Base-by-base conservation (phyloP, 2,329 filamentous ascomycete species). In the Aspergillus sclerotialis region DNA sequence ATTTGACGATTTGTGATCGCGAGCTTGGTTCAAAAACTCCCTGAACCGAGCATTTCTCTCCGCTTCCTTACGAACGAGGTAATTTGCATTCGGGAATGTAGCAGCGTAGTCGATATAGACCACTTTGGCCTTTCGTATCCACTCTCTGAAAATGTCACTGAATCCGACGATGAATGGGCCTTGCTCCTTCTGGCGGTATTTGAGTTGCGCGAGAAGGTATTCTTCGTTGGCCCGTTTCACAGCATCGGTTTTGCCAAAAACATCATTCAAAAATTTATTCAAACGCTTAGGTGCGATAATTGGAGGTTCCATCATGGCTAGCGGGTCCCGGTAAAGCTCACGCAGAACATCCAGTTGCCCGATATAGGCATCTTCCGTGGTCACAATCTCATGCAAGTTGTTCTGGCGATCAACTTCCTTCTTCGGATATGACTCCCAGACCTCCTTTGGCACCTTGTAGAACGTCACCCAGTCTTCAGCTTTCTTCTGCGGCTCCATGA, bases 61-160 rank as follows among this genome's bases (percentile, higher is more conserved):
- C 1, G 82, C 73, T 62, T 98, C 92, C 54, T 83, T 84, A 34
- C 88, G 82, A 12, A 98, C 78, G 34, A 89, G 69, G 55, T 85
- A 89, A 24, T 80, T 81, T 1, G 92, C 90, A 38, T 82, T 79
- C 1, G 90, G 90, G 48, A 92, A 96, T 0, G 80, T 80, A 1
- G 83, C 81, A 25, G 90, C 90, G 59, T 96, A 98, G 38, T 94
- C 88, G 40, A 95, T 80, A 56, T 96, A 98, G 8, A 86, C 82
- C 2, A 75, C 69, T 59, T 82, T 87, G 19, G 92, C 92, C 61
- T 95, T 96, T 43, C 92, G 78, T 42, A 96, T 94, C 92, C 92
- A 98, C 64, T 98, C 92, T 38, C 92, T 75, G 69, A 98, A 96
- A 32, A 98, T 86, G 53, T 96, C 92, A 56, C 89, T 95, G 63